Evolutionary conservation across 2,329 filamentous ascomycete species (phyloP).

Genomic region (Diaporthe sp.): DNA sequence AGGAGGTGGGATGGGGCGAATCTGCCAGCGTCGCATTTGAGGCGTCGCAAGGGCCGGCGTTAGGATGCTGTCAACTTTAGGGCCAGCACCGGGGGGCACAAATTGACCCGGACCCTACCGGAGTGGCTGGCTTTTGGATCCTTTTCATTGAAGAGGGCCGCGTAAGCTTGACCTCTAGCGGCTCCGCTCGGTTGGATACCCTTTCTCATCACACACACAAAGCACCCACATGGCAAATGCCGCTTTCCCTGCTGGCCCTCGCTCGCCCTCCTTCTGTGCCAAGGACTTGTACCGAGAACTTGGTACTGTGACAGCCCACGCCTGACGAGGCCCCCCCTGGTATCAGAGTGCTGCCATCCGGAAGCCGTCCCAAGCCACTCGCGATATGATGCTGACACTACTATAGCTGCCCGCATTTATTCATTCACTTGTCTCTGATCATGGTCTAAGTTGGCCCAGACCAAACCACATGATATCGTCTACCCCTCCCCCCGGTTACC

Average conservation of each 20-base stretch:
- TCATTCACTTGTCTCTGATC: neutral
- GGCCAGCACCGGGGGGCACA: conserved; percentile 17
- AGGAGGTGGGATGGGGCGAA: neutral
- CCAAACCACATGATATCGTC: neutral
- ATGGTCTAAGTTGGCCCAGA: neutral
- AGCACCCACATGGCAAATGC: conserved; percentile 40
- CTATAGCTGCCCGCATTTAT: neutral
- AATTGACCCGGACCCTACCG: conserved; percentile 24
- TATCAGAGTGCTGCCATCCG: conserved; percentile 28
- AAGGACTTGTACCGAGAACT: conserved; percentile 27
- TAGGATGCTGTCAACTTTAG: conserved; percentile 17
- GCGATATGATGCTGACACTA: conserved; percentile 15
- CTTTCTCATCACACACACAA: conserved; percentile 13
- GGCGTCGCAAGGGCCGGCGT: conserved; percentile 15
- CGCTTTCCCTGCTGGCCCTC: neutral
- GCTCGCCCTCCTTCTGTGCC: neutral
- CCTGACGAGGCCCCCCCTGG: conserved; percentile 9
- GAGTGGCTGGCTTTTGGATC: conserved; percentile 18
- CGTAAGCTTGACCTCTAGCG: conserved; percentile 42
- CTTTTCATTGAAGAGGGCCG: conserved; percentile 36
- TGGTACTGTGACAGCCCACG: conserved; percentile 22
- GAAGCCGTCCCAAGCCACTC: conserved; percentile 22
- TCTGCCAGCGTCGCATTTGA: conserved; percentile 15
- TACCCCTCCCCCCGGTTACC: neutral
- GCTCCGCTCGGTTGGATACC: conserved; percentile 40